Conservation (phyloP, 352 stramenopile genomes). For the Peronosclerospora sorghi region DNA sequence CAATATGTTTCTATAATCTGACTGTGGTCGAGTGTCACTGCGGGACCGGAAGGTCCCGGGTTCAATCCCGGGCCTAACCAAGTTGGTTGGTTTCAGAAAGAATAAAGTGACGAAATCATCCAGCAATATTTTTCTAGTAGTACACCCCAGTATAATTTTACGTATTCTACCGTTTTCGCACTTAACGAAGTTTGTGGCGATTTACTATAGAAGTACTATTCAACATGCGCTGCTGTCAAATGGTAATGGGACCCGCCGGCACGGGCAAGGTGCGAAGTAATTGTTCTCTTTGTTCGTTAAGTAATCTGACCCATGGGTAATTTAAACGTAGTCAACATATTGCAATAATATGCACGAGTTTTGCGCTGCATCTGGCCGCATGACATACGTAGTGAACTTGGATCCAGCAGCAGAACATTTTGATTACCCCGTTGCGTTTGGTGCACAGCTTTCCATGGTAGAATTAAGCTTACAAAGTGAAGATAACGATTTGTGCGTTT, state of each 20-base stretch:
- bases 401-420: conserved; percentile 91
- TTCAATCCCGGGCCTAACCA: too few species aligned
- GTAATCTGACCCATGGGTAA: neutral
- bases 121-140: too few species aligned
- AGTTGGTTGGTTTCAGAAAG: too few species aligned
- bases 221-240: conserved; percentile 83
- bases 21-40: too few species aligned
- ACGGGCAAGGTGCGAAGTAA: conserved; percentile 85
- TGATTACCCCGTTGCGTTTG: conserved; percentile 83
- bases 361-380: conserved; percentile 66
- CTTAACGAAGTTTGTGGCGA: too few species aligned
- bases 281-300: neutral
- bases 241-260: conserved; percentile 87
- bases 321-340: conserved; percentile 72
- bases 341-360: conserved; percentile 92
- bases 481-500: neutral
- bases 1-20: too few species aligned
- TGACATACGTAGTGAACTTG: conserved; percentile 94
- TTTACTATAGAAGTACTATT: neutral
- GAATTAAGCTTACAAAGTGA: conserved; percentile 3
- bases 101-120: too few species aligned
- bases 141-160: too few species aligned
- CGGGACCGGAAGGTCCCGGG: too few species aligned
- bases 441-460: conserved; percentile 30
- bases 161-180: too few species aligned